Evolutionary conservation across 192 early-diverging fungal genomes (phyloP), one percentile per base, ranked within the genome.

Genomic region (Linnemannia exigua): DNA sequence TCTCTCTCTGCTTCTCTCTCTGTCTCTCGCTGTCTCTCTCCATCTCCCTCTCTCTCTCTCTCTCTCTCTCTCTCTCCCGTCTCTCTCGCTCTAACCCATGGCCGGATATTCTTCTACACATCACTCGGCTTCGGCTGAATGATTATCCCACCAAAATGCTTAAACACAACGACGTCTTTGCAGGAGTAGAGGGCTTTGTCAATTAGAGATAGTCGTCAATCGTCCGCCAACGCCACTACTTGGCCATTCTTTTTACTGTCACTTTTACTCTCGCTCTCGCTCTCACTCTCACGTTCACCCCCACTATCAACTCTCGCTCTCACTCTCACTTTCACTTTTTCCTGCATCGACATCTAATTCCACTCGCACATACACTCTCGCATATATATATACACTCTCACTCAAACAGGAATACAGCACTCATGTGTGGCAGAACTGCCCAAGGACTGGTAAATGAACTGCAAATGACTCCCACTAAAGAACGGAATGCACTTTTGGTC

Each of bases 371-470:
- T 44, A 9, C 41, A 44, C 9, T 12, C 58, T 25, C 28, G 2
- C 25, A 63, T 31, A 31, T 20, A 50, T 25, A 33, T 25, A 3
- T 25, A 9, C 58, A 63, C 28, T 19, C 15, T 51, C 15, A 63
- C 28, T 15, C 58, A 63, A n/a, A 16, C 58, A 63, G 58, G 54
- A 58, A 63, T 20, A 17, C 19, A 36, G 54, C 67, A 8, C 2
- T 35, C 33, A 86, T 86, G 84, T 86, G 84, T 66, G 84, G 84
- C 25, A 79, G 84, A 46, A 86, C 84, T 37, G 84, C 79, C 8
- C 84, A 86, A 38, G 84, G 84, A 28, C 25, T 86, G 74, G 84
- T 86, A 80, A 44, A 58, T 38, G 11, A n/a, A n/a, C n/a, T 44
- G 41, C 9, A 9, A 44, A 44, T 44, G 41, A 3, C 41, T 6